Conservation (phyloP, 345 rosid species). For the Ailanthus altissimus region DNA sequence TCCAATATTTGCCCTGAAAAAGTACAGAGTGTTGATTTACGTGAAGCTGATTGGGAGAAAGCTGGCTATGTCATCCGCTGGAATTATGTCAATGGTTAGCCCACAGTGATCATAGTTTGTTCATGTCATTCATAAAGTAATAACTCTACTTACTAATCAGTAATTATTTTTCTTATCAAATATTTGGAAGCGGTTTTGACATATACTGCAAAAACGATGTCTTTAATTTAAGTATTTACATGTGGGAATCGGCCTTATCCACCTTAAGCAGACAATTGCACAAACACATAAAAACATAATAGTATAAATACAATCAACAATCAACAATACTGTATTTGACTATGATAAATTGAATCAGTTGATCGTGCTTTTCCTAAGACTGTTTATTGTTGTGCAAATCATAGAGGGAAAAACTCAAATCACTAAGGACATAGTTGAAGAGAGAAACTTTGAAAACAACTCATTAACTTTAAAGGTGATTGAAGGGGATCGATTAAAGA, state of each 20-base stretch:
- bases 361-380: too few species aligned
- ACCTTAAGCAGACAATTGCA: too few species aligned
- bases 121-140: neutral
- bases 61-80: neutral
- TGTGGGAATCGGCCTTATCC: too few species aligned
- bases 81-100: neutral
- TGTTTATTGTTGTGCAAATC: too few species aligned
- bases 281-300: too few species aligned
- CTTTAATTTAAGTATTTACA: too few species aligned
- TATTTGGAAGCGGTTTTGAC: too few species aligned
- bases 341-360: neutral
- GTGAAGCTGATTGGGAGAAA: constrained; percentile 9
- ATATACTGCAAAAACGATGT: too few species aligned
- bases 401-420: too few species aligned
- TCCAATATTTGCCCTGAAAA: neutral
- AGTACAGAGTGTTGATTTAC: constrained; percentile 12
- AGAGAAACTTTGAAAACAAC: constrained; percentile 36
- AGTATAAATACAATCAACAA: too few species aligned
- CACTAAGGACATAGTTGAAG: constrained; percentile 39
- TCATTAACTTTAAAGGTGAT: constrained; percentile 31
- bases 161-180: too few species aligned
- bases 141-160: too few species aligned
- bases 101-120: neutral
- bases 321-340: neutral
- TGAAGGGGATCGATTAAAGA: constrained; percentile 38